Base-by-base conservation (phyloP, 352 stramenopile genomes). In the Saprolegnia diclina region DNA sequence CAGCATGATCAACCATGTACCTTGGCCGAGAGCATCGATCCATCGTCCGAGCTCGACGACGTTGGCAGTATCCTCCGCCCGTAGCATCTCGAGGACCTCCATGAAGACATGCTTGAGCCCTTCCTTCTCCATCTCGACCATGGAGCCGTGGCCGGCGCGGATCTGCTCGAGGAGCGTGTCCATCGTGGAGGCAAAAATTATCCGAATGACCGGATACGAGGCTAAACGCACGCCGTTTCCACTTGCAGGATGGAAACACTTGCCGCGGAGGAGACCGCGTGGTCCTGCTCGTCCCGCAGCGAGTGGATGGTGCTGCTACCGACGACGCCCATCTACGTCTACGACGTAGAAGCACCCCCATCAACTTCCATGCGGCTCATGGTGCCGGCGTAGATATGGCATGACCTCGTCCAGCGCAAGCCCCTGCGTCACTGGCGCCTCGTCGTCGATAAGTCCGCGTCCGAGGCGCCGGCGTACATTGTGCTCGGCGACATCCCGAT, bases 71-170 rank as follows among this genome's bases (percentile, higher is more conserved):
- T 69, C 63, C 32, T 69, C 63, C n/a, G 61, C 63, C 4, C 63
- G 63, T 37, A 69, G n/a, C n/a, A 59, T 52, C 46, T 69, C 63
- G 5, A 69, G 19, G 19, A 69, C 26, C 46, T 69, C 63, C 63
- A 69, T 69, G 53, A 69, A 69, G 53, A 69, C 63, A 37, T 69
- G 63, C 48, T 69, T 69, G 26, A 69, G 22, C 16, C 63, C 63
- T 38, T 62, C 46, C 13, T 24, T 40, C 50, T 69, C 63, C 63
- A 69, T 61, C 35, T 54, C 57, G 7, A 4, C 46, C 18, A 53
- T 18, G 13, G 35, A 45, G 16, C 48, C 50, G 4, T 21, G 14
- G 19, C 50, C 63, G 24, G 3, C 52, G 22, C 21, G 14, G 21
- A 69, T 69, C 35, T 29, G 26, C 19, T 10, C 48, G 11, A 69